Base-by-base conservation (phyloP, 176 grass and related monocot genomes). In the Cenchrus americanus region DNA sequence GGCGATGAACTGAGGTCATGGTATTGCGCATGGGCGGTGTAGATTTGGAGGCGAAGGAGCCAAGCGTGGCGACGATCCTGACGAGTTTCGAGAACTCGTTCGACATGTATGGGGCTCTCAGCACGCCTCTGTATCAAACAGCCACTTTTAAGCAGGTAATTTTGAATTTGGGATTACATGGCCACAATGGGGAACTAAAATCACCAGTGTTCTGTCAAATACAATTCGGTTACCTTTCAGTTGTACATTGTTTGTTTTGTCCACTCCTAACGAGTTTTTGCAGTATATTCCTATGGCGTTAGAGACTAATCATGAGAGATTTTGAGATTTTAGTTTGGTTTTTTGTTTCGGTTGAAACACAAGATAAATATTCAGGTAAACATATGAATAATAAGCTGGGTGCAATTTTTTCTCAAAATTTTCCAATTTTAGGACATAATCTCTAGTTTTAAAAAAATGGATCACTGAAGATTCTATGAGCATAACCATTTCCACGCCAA, bases 71-170 rank as follows among this genome's bases (percentile, higher is more conserved):
- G 1, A 98, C 96, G 44, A 80, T 95, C 46, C 89, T 98, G 76
- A 93, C 89, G 55, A 90, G 80, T 50, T 96, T 94, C 50, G 91
- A 93, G 21, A 98, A 98, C 52, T 92, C 93, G 46, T 98, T 98
- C 61, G 96, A 98, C 69, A 73, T 51, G 30, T 98, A 94, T 51
- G 96, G 83, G 60, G 85, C 96, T 73, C 37, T 92, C 80, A 98
- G 96, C 66, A 98, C 96, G 55, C 96, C 96, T 40, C 84, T 98
- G 80, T 98, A 98, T 89, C 96, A 98, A 90, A 96, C 96, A 0
- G 94, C 96, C 77, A 98, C 95, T 18, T 98, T 98, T 80, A 94
- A 93, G 85, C 95, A 98, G 95, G 95, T 97, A 87, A 64, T 24
- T 0, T 0, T n/a, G 58, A 61, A 61, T 61, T 13, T 81, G 19